Conservation (phyloP, 225 moss, liverwort and hornwort species). For the Polytrichum commune region DNA sequence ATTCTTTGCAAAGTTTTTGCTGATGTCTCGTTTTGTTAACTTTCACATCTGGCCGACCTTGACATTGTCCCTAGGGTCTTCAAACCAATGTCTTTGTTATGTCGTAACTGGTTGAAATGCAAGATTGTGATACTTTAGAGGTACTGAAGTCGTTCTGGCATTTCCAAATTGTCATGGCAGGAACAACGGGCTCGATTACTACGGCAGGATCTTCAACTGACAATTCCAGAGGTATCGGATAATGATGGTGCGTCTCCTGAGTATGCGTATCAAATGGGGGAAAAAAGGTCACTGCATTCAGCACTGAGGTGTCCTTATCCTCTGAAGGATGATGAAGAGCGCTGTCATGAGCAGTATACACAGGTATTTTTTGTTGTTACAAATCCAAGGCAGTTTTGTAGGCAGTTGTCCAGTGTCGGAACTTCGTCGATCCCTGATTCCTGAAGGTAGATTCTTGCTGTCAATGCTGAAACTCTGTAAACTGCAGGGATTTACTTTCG, state of each 20-base stretch:
- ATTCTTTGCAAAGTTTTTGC: neutral
- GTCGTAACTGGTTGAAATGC: no score
- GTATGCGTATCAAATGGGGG: no score
- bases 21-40: neutral
- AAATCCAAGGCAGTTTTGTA: no score
- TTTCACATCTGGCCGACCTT: neutral
- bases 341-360: neutral
- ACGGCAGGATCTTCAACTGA: neutral
- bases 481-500: no score
- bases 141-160: neutral
- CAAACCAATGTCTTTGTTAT: no score
- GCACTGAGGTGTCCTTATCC: neutral
- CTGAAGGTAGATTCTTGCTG: no score
- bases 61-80: no score
- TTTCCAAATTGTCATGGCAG: neutral
- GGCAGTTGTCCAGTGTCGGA: no score
- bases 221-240: conserved; percentile 1
- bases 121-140: no score
- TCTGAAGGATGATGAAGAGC: conserved; percentile 2
- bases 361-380: neutral
- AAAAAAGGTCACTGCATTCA: neutral
- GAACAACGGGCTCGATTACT: neutral
- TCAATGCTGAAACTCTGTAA: no score
- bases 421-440: no score
- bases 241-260: neutral